Evolutionary conservation across 2,329 filamentous ascomycete genomes (phyloP).

Genomic region (Colletotrichum abscissum): DNA sequence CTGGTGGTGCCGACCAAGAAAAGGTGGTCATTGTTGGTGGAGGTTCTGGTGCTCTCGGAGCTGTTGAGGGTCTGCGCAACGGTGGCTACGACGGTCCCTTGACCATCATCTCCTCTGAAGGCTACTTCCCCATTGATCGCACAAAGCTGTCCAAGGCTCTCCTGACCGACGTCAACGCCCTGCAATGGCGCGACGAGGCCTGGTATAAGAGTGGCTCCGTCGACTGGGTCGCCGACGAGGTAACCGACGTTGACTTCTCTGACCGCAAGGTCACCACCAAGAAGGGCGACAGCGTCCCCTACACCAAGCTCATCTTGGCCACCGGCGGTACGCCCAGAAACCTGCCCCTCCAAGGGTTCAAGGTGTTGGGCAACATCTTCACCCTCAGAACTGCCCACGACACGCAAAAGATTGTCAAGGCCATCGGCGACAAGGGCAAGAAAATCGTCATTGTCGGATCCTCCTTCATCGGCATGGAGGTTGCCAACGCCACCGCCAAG

Average conservation of each 20-base stretch:
- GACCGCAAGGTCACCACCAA: conserved; percentile 80
- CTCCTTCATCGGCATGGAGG: conserved; percentile 98
- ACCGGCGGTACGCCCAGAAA: conserved; percentile 83
- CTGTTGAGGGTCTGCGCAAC: conserved; percentile 84
- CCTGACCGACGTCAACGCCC: conserved; percentile 81
- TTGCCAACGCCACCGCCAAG: conserved; percentile 84
- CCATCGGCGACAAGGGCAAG: conserved; percentile 86
- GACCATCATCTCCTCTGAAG: conserved; percentile 86
- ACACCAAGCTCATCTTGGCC: conserved; percentile 90
- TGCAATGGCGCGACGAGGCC: conserved; percentile 79
- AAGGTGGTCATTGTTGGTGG: conserved; percentile 89
- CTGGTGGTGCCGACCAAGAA: conserved; percentile 59
- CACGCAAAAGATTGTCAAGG: conserved; percentile 79
- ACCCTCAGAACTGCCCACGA: conserved; percentile 82
- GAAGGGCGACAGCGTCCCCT: conserved; percentile 76
- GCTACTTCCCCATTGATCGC: conserved; percentile 88
- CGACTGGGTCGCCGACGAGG: conserved; percentile 71
- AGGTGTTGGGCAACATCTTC: conserved; percentile 89
- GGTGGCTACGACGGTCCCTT: conserved; percentile 84
- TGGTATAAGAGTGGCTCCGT: conserved; percentile 78
- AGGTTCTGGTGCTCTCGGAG: conserved; percentile 85
- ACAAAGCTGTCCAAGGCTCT: conserved; percentile 97
- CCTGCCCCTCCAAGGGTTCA: conserved; percentile 86
- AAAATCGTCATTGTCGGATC: conserved; percentile 93
- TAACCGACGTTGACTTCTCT: conserved; percentile 80